Base-by-base conservation (phyloP, 2,329 filamentous ascomycete species). In the Cladosporium sp. region DNA sequence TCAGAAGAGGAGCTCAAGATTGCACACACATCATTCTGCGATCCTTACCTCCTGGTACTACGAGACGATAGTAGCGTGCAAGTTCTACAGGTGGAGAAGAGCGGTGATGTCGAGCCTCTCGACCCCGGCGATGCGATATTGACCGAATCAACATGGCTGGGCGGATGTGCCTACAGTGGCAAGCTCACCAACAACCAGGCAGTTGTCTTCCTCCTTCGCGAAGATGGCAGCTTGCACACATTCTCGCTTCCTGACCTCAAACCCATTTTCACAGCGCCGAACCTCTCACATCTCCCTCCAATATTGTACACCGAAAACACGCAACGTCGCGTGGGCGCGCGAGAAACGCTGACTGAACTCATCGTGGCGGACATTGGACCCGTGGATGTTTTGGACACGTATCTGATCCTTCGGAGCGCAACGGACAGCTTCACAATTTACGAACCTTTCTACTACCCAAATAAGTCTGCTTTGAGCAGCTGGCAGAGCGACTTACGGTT, bases 381-480 rank as follows among this genome's bases (percentile, higher is more conserved):
- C 73, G 79, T 83, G 5, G 87, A 87, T 11, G 83, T 84, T 26
- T 88, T 86, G 67, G 87, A 85, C 2, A 92, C 94, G 7, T 92
- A 96, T 76, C 82, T 99, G 23, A 89, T 98, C 71, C 81, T 93
- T 31, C 91, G 94, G 60, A 92, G 92, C 58, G 84, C 86, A 11
- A 89, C 87, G 66, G 90, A 97, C 69, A 93, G 98, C 74, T 80
- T 98, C 37, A 90, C 90, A 12, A 85, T 98, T 55, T 99, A 98
- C 75, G 88, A 95, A 75, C 93, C 94, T 1, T 90, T 92, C 71
- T 83, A 86, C 50, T 75, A 80, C 80, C 66, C 67, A 29, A 56
- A 49, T n/a, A 44, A 50, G 1, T n/a, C 64, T 4, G 26, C 29
- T 28, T 12, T 52, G 12, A 64, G 65, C 10, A 33, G 64, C 6